Percentiles rank a stretch among this genome's conserved stretches.
These are phyloP conservation scores for Fusarium pseudoanthophilum DNA, from an alignment of 2,329 filamentous ascomycete species.

Conservation along the genomic window DNA sequence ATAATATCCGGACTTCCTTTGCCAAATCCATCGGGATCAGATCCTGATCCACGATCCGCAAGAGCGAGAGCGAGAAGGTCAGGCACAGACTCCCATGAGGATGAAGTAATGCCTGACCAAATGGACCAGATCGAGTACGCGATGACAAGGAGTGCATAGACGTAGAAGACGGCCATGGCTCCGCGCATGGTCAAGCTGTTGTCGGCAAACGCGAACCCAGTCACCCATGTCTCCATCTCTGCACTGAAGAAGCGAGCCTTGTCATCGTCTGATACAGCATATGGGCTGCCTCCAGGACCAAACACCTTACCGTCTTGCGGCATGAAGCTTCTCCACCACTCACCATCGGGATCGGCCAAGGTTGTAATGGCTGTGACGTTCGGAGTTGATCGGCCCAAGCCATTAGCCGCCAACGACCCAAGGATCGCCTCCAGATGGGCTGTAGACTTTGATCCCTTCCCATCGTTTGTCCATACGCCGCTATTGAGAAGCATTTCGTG, in stretches of 20 bases:
- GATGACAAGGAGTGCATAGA: constrained; percentile 4
- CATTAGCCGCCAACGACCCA: constrained; percentile 21
- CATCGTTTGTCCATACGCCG: constrained; percentile 20
- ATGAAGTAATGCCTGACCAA: constrained; percentile 11
- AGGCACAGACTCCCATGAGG: constrained; percentile 19
- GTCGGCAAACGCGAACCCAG: constrained; percentile 31
- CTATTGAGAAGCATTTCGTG: constrained; percentile 36
- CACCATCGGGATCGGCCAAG: constrained; percentile 8
- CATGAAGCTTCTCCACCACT: constrained; percentile 40
- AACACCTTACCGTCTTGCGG: constrained; percentile 28
- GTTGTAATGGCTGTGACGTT: constrained; percentile 12
- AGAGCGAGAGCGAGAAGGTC: constrained; percentile 14
- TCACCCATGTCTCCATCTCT: constrained; percentile 38
- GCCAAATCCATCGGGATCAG: rapidly evolving
- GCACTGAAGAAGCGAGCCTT: constrained; percentile 1
- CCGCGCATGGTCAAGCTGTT: constrained; percentile 19
- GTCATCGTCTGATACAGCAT: constrained; percentile 15
- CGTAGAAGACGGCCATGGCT: constrained; percentile 17
- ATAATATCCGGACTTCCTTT: neutral
- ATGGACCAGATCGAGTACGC: constrained; percentile 13
- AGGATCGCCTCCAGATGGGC: constrained; percentile 31
- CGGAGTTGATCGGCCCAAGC: constrained; percentile 21
- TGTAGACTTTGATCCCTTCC: constrained; percentile 14
- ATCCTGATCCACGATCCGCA: neutral
- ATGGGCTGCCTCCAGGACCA: constrained; percentile 30